Evolutionary conservation across 2,329 filamentous ascomycete species (phyloP).

Genomic region (Cladophialophora bantiana): DNA sequence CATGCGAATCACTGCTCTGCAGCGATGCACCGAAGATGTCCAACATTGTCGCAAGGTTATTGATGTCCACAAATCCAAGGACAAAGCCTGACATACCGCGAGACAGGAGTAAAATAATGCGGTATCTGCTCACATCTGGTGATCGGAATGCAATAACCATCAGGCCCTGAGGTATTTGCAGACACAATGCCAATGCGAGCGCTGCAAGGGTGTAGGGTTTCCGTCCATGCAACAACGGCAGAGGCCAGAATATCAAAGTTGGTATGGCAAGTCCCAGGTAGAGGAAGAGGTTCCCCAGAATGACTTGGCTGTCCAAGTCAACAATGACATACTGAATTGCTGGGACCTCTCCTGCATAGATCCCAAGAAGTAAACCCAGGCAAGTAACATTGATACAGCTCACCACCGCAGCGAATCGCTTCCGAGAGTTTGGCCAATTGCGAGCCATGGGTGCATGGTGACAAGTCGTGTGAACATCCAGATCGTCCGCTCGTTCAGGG

Average conservation of each 20-base stretch:
- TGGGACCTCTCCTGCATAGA: slow-evolving; percentile 80
- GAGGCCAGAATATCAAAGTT: slow-evolving; percentile 74
- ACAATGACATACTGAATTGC: slow-evolving; percentile 78
- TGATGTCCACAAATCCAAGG: slow-evolving; percentile 79
- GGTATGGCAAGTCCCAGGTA: slow-evolving; percentile 75
- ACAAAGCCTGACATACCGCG: slow-evolving; percentile 71
- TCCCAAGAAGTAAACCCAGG: slow-evolving; percentile 73
- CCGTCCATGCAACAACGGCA: slow-evolving; percentile 73
- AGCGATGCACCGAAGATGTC: slow-evolving; percentile 79
- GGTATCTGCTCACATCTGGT: slow-evolving; percentile 63
- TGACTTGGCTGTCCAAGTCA: slow-evolving; percentile 70
- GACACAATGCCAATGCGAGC: slow-evolving; percentile 71
- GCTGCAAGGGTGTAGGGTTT: slow-evolving; percentile 78
- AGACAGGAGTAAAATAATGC: slow-evolving; percentile 67
- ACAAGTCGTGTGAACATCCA: slow-evolving; percentile 48
- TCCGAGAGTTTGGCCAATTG: slow-evolving; percentile 72
- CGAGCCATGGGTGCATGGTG: slow-evolving; percentile 71
- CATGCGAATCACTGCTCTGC: slow-evolving; percentile 74
- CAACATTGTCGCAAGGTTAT: slow-evolving; percentile 73
- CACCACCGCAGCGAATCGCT: slow-evolving; percentile 71
- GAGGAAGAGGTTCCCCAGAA: slow-evolving; percentile 76
- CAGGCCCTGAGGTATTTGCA: slow-evolving; percentile 78
- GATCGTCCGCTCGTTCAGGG: slow-evolving; percentile 44
- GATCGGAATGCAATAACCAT: slow-evolving; percentile 65
- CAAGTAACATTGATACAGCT: slow-evolving; percentile 76